These are phyloP conservation scores for Mycena sp. DNA, from an alignment of 1,284 basidiomycete genomes.

Conservation along the genomic window DNA sequence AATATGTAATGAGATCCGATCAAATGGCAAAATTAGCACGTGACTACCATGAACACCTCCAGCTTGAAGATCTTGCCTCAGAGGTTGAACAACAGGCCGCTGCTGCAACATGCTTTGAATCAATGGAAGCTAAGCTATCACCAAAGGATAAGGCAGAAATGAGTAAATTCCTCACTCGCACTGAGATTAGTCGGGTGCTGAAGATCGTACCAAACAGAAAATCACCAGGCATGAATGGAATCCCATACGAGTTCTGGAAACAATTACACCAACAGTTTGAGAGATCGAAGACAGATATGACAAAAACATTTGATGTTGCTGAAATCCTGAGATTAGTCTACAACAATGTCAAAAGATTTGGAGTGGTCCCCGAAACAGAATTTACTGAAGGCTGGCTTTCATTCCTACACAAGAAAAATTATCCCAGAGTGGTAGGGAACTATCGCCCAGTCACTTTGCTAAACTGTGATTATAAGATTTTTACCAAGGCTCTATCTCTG, in stretches of 20 bases:
- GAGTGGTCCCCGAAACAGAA: neutral
- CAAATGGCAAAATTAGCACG: slow-evolving; percentile 27
- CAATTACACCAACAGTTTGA: neutral
- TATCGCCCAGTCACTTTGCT: slow-evolving; percentile 13
- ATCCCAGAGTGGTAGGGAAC: neutral
- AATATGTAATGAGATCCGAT: neutral
- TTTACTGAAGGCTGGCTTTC: slow-evolving; percentile 8
- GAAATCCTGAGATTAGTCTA: neutral
- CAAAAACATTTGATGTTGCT: neutral
- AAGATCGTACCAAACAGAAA: slow-evolving; percentile 3
- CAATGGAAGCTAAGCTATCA: neutral
- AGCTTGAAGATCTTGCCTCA: neutral
- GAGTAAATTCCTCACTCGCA: neutral
- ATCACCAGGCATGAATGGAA: slow-evolving; percentile 15
- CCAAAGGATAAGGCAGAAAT: neutral
- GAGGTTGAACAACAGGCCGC: neutral
- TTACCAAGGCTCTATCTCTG: slow-evolving; percentile 5
- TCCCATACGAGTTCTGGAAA: slow-evolving; percentile 21
- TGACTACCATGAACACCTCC: slow-evolving; percentile 3
- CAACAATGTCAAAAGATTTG: neutral
- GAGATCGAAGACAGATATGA: neutral
- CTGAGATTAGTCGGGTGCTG: neutral
- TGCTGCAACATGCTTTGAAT: neutral
- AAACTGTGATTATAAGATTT: slow-evolving; percentile 19
- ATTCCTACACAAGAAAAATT: slow-evolving; percentile 11